Conservation (phyloP, 805 yeast genomes). For the Kazachstania psychrophila region DNA sequence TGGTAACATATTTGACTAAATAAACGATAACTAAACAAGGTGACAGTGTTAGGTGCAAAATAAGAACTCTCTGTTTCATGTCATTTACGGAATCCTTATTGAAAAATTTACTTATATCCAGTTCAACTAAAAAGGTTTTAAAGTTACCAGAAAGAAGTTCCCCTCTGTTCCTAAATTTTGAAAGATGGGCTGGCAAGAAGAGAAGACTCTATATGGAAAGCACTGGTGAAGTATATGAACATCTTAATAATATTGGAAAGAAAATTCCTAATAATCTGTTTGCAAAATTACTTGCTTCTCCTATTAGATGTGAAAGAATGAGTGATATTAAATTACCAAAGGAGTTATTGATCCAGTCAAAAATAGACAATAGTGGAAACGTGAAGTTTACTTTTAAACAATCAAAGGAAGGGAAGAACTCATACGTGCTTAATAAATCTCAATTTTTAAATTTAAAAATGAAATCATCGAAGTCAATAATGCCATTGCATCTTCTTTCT, state of each 20-base stretch:
- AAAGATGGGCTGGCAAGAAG: slow-evolving; percentile 30
- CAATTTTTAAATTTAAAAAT: slow-evolving; percentile 2
- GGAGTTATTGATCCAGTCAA: slow-evolving; percentile 32
- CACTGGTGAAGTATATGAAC: not conserved
- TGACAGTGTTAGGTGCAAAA: too few species aligned
- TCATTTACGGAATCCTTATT: too few species aligned
- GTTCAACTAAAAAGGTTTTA: not conserved
- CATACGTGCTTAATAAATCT: slow-evolving; percentile 19
- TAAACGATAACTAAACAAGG: too few species aligned
- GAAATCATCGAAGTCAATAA: not conserved
- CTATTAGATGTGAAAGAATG: slow-evolving; percentile 34
- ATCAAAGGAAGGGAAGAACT: slow-evolving; percentile 13
- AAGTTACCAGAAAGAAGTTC: slow-evolving; percentile 4
- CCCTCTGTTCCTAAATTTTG: slow-evolving; percentile 22
- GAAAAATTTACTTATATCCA: too few species aligned
- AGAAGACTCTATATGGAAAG: slow-evolving; percentile 12
- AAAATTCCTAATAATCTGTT: slow-evolving; percentile 29
- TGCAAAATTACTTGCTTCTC: slow-evolving; percentile 35
- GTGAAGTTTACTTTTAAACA: slow-evolving; percentile 7
- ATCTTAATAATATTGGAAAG: not conserved
- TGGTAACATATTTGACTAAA: too few species aligned
- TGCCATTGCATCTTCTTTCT: slow-evolving; percentile 2
- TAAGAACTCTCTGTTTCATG: too few species aligned
- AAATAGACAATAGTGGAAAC: slow-evolving; percentile 11
- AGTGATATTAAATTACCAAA: slow-evolving; percentile 34